Conservation (phyloP, 2,329 filamentous ascomycete genomes). For the Arthrinium puccinioides region DNA sequence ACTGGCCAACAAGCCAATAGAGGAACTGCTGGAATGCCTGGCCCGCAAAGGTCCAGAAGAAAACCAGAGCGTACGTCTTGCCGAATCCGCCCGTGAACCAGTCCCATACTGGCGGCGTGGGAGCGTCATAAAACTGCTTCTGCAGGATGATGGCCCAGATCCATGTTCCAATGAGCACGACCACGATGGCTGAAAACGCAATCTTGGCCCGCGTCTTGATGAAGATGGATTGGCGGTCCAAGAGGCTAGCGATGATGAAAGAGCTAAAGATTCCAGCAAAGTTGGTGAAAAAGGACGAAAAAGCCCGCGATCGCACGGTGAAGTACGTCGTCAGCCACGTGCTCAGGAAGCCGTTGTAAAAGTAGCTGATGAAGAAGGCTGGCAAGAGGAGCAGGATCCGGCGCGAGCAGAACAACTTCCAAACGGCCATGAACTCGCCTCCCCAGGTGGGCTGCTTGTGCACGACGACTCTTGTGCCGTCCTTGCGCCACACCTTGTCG, state of each 20-base stretch:
- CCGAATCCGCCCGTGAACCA: slow-evolving; percentile 22
- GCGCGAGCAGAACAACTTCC: slow-evolving; percentile 13
- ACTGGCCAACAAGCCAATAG: slow-evolving; percentile 25
- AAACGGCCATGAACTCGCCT: slow-evolving; percentile 22
- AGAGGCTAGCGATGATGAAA: slow-evolving; percentile 21
- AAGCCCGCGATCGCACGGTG: slow-evolving; percentile 23
- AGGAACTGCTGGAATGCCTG: slow-evolving; percentile 25
- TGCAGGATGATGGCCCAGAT: slow-evolving; percentile 23
- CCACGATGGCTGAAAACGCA: slow-evolving; percentile 17
- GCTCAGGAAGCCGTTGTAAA: slow-evolving; percentile 24
- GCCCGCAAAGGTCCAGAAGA: slow-evolving; percentile 21
- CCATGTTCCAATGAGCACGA: slow-evolving; percentile 21
- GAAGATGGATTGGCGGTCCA: slow-evolving; percentile 21
- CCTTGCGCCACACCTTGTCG: slow-evolving; percentile 22
- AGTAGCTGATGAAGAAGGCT: slow-evolving; percentile 26
- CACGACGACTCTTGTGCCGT: slow-evolving; percentile 18
- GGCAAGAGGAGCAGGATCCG: slow-evolving; percentile 23
- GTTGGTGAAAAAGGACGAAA: slow-evolving; percentile 26
- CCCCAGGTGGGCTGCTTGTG: slow-evolving; percentile 16
- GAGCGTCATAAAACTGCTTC: slow-evolving; percentile 20
- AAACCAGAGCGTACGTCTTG: slow-evolving; percentile 18
- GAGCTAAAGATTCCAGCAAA: slow-evolving; percentile 22
- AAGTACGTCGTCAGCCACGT: slow-evolving; percentile 25
- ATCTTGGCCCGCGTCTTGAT: slow-evolving; percentile 19
- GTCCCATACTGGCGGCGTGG: slow-evolving; percentile 19